These are phyloP conservation scores for Pelargonium nanum DNA, from an alignment of 345 rosid genomes.

Conservation along the genomic window DNA sequence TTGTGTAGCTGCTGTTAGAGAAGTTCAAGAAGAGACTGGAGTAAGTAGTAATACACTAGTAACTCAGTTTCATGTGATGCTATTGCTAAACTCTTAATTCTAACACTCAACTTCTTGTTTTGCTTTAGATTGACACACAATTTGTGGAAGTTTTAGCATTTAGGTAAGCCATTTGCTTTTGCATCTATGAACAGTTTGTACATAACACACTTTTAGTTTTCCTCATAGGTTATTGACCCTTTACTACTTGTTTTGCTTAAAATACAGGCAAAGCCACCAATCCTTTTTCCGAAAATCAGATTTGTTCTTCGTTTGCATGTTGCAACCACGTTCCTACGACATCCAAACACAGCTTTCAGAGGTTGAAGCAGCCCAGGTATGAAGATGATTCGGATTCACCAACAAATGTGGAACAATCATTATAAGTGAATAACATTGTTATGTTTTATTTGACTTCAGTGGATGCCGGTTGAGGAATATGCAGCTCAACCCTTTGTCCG, in stretches of 20 bases:
- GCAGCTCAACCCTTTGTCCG: slow-evolving; percentile 37
- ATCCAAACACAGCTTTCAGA: slow-evolving; percentile 50
- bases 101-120: slow-evolving; percentile 4
- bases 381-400: neutral
- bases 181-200: neutral
- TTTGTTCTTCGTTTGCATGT: slow-evolving; percentile 44
- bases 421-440: neutral
- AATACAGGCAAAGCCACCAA: slow-evolving; percentile 51
- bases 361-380: slow-evolving; percentile 54
- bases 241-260: slow-evolving; percentile 5
- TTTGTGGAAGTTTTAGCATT: slow-evolving; percentile 57
- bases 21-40: slow-evolving; percentile 89
- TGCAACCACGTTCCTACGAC: slow-evolving; percentile 30
- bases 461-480: slow-evolving; percentile 52
- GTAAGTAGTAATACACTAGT: slow-evolving; percentile 17
- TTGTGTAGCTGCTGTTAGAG: slow-evolving; percentile 65
- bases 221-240: too few species aligned
- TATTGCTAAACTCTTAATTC: too few species aligned
- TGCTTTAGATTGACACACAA: slow-evolving; percentile 45
- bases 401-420: too few species aligned
- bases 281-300: slow-evolving; percentile 48
- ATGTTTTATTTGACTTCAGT: slow-evolving; percentile 25
- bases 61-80: too few species aligned
- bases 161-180: slow-evolving; percentile 25
- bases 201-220: neutral